These are phyloP conservation scores for Favolaschia claudopus DNA, from an alignment of 768 basidiomycete species.

Conservation along the genomic window DNA sequence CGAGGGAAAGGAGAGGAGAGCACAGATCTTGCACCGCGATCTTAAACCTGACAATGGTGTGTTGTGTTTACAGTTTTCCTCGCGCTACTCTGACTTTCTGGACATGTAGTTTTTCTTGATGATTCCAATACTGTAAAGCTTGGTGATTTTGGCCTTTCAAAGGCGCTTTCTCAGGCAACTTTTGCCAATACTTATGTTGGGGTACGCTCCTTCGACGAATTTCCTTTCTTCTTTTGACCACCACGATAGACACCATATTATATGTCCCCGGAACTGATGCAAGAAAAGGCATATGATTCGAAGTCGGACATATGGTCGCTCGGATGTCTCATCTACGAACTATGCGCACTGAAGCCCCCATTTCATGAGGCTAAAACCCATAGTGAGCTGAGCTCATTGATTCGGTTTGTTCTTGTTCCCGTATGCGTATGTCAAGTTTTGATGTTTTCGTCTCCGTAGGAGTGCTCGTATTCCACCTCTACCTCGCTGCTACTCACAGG, in stretches of 20 bases:
- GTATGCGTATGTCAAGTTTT: not conserved
- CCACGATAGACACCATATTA: constrained; percentile 90
- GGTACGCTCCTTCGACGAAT: constrained; percentile 54
- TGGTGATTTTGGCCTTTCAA: constrained; percentile 96
- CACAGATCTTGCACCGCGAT: constrained; percentile 92
- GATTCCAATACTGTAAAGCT: constrained; percentile 88
- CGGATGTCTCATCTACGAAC: constrained; percentile 95
- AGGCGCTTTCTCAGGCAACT: constrained; percentile 85
- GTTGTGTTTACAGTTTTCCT: constrained; percentile 27
- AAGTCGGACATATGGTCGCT: constrained; percentile 99
- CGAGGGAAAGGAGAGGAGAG: constrained; percentile 61
- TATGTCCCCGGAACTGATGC: constrained; percentile 99
- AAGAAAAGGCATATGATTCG: constrained; percentile 95
- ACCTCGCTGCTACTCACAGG: constrained; percentile 82
- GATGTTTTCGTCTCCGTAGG: constrained; percentile 40
- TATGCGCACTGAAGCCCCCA: constrained; percentile 92
- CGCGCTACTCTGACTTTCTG: not conserved
- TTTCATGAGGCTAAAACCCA: constrained; percentile 95
- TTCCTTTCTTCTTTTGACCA: not conserved
- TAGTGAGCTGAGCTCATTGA: constrained; percentile 80
- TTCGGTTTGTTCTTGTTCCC: constrained; percentile 56
- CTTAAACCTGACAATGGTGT: constrained; percentile 96
- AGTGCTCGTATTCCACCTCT: constrained; percentile 92
- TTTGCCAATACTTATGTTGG: constrained; percentile 98
- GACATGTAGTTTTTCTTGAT: constrained; percentile 82